Percentiles rank a stretch among this genome's conserved stretches.
Evolutionary conservation across 176 grass and related monocot genomes (phyloP).

Genomic region (Tuctoria greenei): DNA sequence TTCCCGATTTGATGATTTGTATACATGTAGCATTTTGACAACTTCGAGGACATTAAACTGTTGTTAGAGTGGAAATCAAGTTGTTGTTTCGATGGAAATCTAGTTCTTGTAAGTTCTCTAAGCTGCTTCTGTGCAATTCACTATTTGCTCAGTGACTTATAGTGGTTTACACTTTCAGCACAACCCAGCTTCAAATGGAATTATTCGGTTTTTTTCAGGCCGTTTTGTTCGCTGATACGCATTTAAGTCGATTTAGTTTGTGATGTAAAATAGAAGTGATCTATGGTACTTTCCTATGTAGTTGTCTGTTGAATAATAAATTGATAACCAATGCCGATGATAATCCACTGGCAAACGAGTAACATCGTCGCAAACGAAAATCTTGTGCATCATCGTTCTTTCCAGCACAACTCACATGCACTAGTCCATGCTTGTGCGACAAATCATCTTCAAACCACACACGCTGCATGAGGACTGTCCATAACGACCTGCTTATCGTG

Average conservation of each 20-base stretch:
- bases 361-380: slow-evolving; percentile 1
- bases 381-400: slow-evolving; percentile 20
- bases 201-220: not conserved
- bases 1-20: not conserved
- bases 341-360: too few relatives aligned
- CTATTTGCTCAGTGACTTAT: not conserved
- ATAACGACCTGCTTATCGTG: slow-evolving; percentile 27
- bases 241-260: not conserved
- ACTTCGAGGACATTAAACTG: slow-evolving; percentile 10
- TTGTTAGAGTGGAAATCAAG: slow-evolving; percentile 15
- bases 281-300: not conserved
- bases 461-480: slow-evolving; percentile 27
- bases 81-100: not conserved
- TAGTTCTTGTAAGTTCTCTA: not conserved
- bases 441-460: slow-evolving; percentile 32
- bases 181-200: not conserved
- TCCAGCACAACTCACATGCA: slow-evolving; percentile 35
- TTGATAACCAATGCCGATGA: not conserved
- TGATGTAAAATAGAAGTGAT: not conserved
- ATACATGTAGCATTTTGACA: slow-evolving; percentile 15
- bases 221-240: not conserved
- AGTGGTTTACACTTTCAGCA: not conserved
- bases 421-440: slow-evolving; percentile 40
- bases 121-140: not conserved
- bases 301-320: not conserved